phyloP scores from a whole-genome alignment of 2,329 filamentous ascomycete species.

The Cladophialophora immunda region DNA sequence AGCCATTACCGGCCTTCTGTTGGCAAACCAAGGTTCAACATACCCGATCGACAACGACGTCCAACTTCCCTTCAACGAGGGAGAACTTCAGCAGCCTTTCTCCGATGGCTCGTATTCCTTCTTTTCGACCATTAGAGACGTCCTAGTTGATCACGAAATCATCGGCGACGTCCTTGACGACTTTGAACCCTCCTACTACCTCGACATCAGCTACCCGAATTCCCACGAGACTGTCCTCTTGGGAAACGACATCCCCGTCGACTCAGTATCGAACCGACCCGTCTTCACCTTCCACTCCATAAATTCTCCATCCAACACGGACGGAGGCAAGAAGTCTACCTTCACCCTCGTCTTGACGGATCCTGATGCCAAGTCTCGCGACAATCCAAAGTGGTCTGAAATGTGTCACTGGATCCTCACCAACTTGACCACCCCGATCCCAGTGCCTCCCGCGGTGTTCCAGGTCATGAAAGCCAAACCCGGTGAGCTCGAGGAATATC shows the following conservation, averaged over 20 bases:
- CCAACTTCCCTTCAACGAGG: constrained; percentile 20
- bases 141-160: constrained; percentile 38
- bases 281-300: constrained; percentile 50
- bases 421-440: constrained; percentile 40
- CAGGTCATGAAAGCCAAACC: constrained; percentile 30
- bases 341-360: constrained; percentile 64
- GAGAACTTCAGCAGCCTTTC: not conserved
- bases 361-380: constrained; percentile 64
- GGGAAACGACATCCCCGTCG: constrained; percentile 63
- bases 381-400: constrained; percentile 64
- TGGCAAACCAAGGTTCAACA: not conserved
- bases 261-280: constrained; percentile 53
- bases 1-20: constrained; percentile 14
- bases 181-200: constrained; percentile 63
- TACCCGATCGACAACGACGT: constrained; percentile 23
- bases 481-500: constrained; percentile 58
- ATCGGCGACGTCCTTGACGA: constrained; percentile 63
- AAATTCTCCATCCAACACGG: constrained; percentile 31
- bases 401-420: constrained; percentile 64
- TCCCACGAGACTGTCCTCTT: constrained; percentile 55
- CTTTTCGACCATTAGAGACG: constrained; percentile 39
- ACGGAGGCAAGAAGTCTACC: constrained; percentile 38
- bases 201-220: constrained; percentile 60
- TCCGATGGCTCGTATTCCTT: constrained; percentile 15
- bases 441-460: constrained; percentile 17